A percentile compares a stretch with the other conserved stretches of the same genome.
Evolutionary conservation across 2,329 filamentous ascomycete species (phyloP).

Genomic region (Microdochium bolleyi): DNA sequence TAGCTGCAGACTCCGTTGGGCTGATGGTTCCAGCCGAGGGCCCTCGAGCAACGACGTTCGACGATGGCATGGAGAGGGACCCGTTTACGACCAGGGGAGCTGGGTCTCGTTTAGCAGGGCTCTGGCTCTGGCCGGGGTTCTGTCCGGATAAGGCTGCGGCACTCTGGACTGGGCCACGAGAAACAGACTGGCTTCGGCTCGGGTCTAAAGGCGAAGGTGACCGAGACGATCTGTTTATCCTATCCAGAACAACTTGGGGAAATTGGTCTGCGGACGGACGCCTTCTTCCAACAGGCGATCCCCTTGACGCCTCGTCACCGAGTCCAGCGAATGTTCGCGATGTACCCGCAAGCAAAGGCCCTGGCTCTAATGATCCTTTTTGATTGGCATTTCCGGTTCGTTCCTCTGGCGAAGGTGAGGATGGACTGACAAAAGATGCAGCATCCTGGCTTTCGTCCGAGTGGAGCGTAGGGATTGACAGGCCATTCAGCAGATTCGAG

Average conservation of each 20-base stretch:
- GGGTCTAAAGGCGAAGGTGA: constrained; percentile 50
- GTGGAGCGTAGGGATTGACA: constrained; percentile 46
- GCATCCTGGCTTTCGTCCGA: constrained; percentile 40
- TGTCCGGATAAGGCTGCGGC: constrained; percentile 13
- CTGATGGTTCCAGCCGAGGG: constrained; percentile 16
- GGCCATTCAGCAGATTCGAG: constrained; percentile 36
- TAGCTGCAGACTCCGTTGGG: constrained; percentile 15
- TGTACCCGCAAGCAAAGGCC: constrained; percentile 14
- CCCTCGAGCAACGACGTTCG: constrained; percentile 16
- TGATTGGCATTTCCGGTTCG: constrained; percentile 29
- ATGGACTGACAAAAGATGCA: constrained; percentile 30
- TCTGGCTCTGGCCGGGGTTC: constrained; percentile 18
- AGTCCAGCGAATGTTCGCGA: constrained; percentile 34
- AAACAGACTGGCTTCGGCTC: constrained; percentile 32
- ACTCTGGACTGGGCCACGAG: constrained; percentile 30
- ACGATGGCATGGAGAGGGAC: constrained; percentile 21
- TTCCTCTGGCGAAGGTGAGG: constrained; percentile 40
- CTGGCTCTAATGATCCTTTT: constrained; percentile 12
- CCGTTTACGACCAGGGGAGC: constrained; percentile 33
- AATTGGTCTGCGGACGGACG: constrained; percentile 45
- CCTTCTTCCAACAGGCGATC: constrained; percentile 29
- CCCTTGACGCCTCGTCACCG: constrained; percentile 33
- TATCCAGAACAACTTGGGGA: constrained; percentile 44
- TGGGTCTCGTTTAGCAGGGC: neutral
- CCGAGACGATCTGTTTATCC: constrained; percentile 44